Evolutionary conservation across 2,329 filamentous ascomycete genomes (phyloP).

Genomic region (Colletotrichum melonis): DNA sequence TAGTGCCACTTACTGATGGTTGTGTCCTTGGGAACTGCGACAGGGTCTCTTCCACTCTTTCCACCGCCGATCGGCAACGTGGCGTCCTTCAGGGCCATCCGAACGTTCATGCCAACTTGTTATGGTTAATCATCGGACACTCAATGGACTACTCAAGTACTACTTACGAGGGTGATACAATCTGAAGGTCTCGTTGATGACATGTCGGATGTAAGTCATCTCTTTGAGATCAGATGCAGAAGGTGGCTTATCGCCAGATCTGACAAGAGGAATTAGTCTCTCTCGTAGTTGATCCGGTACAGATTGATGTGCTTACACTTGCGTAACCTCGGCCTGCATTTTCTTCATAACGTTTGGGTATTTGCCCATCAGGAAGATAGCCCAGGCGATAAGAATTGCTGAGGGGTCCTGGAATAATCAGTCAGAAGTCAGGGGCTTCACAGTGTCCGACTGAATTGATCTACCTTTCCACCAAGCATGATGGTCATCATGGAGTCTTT

Average conservation of each 20-base stretch:
- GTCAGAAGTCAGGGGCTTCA: not conserved
- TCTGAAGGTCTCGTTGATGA: not conserved
- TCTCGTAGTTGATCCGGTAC: not conserved
- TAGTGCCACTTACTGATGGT: not conserved
- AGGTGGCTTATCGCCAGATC: not conserved
- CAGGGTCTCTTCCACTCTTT: not conserved
- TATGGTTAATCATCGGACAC: not conserved
- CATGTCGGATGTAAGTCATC: not conserved
- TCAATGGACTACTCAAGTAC: not conserved
- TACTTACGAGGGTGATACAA: not conserved
- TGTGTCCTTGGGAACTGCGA: not conserved
- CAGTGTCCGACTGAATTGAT: not conserved
- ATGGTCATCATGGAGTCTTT: constrained; percentile 1
- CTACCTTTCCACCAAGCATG: not conserved
- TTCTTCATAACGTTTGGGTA: not conserved
- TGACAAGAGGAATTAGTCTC: not conserved
- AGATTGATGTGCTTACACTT: not conserved
- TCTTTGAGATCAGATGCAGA: not conserved
- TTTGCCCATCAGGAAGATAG: not conserved
- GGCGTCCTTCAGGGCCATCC: not conserved
- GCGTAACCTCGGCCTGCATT: not conserved
- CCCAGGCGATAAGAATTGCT: not conserved
- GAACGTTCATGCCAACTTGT: not conserved
- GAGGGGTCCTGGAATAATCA: not conserved
- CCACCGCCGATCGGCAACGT: not conserved